A percentile compares a stretch with the other conserved stretches of the same genome.
Conservation (phyloP, 2,329 filamentous ascomycete species). For the Sphaerostilbella broomeana region DNA sequence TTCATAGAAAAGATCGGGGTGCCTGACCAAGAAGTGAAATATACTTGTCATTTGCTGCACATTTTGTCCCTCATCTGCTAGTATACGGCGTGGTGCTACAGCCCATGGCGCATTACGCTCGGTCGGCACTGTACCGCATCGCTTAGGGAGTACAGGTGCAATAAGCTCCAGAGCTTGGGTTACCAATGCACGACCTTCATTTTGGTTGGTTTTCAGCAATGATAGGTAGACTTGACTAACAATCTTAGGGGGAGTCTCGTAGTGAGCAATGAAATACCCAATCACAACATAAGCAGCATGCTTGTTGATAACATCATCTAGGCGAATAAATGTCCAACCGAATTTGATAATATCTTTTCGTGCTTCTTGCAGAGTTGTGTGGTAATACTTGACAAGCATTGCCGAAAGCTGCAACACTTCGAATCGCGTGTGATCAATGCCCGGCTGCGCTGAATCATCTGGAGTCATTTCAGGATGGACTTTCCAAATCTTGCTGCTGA, state of each 20-base stretch:
- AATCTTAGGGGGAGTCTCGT: conserved; percentile 94
- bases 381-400: conserved; percentile 91
- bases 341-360: conserved; percentile 99
- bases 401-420: conserved; percentile 93
- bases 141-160: conserved; percentile 85
- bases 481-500: conserved; percentile 92
- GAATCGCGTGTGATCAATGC: conserved; percentile 93
- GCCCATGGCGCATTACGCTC: conserved; percentile 82
- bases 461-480: conserved; percentile 73
- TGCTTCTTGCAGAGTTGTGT: conserved; percentile 78
- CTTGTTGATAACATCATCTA: conserved; percentile 99
- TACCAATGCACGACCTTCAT: conserved; percentile 84
- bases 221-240: conserved; percentile 92
- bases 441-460: conserved; percentile 76
- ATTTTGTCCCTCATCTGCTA: conserved; percentile 92
- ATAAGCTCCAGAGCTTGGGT: conserved; percentile 92
- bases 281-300: conserved; percentile 96
- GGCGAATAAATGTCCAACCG: conserved; percentile 93
- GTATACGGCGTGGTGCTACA: conserved; percentile 78
- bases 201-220: conserved; percentile 85
- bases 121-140: conserved; percentile 60
- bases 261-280: conserved; percentile 94
- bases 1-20: conserved; percentile 91
- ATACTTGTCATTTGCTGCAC: conserved; percentile 94
- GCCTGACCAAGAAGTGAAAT: conserved; percentile 90